phyloP scores from a whole-genome alignment of 129 eudicot species.

The Deinandra increscens region DNA sequence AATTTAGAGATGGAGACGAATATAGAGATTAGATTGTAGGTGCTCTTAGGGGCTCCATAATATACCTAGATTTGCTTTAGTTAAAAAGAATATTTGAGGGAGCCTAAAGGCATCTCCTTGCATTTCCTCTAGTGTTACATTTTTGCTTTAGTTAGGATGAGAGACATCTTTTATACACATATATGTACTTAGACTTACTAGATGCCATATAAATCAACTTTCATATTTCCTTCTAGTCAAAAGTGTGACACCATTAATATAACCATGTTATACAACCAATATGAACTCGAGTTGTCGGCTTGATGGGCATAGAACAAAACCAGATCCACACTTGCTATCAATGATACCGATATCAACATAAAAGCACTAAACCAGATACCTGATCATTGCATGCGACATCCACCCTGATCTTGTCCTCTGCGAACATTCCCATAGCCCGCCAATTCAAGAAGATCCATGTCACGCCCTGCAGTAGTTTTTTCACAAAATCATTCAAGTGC shows the following conservation, averaged over 20 bases:
- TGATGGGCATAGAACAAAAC: slow-evolving; percentile 13
- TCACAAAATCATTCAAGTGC: background rate
- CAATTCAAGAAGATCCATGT: slow-evolving; percentile 95
- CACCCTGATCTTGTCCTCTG: slow-evolving; percentile 73
- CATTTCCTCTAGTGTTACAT: too few species aligned
- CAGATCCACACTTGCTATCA: slow-evolving; percentile 9
- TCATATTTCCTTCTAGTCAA: too few species aligned
- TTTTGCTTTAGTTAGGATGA: too few species aligned
- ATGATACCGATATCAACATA: slow-evolving; percentile 20
- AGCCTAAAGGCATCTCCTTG: too few species aligned
- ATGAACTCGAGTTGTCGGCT: slow-evolving; percentile 22
- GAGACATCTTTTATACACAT: too few species aligned
- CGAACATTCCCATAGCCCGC: slow-evolving; percentile 95
- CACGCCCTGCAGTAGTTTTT: slow-evolving; percentile 65
- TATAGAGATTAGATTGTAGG: too few species aligned
- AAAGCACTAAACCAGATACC: background rate
- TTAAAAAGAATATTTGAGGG: too few species aligned
- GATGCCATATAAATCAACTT: too few species aligned
- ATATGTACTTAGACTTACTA: too few species aligned
- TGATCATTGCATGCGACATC: slow-evolving; percentile 69
- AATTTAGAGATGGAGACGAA: too few species aligned
- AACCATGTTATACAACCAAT: background rate
- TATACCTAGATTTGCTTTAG: too few species aligned
- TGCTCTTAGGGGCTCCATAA: too few species aligned
- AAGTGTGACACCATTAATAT: background rate